Percentiles rank a stretch among this genome's conserved stretches.
These are phyloP conservation scores for Sporopachydermia quercuum DNA, from an alignment of 805 yeast genomes.

Conservation along the genomic window DNA sequence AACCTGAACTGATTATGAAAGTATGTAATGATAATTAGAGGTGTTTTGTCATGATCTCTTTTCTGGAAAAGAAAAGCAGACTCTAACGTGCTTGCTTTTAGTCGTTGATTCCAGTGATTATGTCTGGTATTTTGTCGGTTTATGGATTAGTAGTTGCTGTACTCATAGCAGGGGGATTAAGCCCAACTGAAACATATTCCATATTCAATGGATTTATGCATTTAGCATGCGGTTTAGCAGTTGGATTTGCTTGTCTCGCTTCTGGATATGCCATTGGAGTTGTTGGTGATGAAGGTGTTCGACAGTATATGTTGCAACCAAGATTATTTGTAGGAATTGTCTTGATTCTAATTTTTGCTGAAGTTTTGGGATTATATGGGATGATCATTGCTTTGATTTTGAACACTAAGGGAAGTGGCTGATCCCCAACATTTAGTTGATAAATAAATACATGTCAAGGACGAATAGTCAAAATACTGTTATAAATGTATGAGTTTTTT, in stretches of 20 bases:
- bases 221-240: slow-evolving; percentile 87
- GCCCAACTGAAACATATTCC: slow-evolving; percentile 68
- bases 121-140: slow-evolving; percentile 95
- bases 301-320: slow-evolving; percentile 80
- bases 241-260: slow-evolving; percentile 92
- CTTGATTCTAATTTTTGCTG: slow-evolving; percentile 78
- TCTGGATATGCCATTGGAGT: slow-evolving; percentile 95
- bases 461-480: not conserved
- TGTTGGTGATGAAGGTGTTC: slow-evolving; percentile 87
- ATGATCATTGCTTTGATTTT: slow-evolving; percentile 89
- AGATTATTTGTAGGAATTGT: slow-evolving; percentile 82
- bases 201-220: slow-evolving; percentile 97
- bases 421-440: no score
- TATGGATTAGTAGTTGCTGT: slow-evolving; percentile 96
- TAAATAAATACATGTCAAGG: not conserved
- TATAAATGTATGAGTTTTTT: slow-evolving; percentile 1
- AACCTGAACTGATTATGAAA: slow-evolving; percentile 93
- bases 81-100: no score
- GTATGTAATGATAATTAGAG: no score
- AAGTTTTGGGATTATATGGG: slow-evolving; percentile 82
- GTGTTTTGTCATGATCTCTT: no score
- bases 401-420: slow-evolving; percentile 76
- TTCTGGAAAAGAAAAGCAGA: no score
- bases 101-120: slow-evolving; percentile 89
- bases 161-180: slow-evolving; percentile 72